Percentiles rank a stretch among this genome's conserved stretches.
phyloP scores from a whole-genome alignment of 2,329 filamentous ascomycete species.

The Trichophyton schoenleinii region DNA sequence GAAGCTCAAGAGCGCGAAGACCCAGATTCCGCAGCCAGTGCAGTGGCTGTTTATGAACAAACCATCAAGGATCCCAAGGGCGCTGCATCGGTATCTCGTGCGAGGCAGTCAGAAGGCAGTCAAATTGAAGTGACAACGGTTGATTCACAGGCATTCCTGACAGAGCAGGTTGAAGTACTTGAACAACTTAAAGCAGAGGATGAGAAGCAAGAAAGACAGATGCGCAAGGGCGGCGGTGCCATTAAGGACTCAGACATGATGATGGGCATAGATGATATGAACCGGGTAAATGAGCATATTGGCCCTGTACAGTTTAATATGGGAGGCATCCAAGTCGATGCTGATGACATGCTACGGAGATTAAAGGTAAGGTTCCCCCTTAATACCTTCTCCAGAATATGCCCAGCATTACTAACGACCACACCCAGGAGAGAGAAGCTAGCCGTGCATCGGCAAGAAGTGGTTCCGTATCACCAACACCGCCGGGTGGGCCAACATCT shows the following conservation, averaged over 20 bases:
- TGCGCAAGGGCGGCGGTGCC: constrained; percentile 17
- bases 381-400: constrained; percentile 4
- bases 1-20: constrained; percentile 18
- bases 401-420: neutral
- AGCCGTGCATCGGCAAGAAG: constrained; percentile 26
- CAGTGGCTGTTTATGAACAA: constrained; percentile 63
- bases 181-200: constrained; percentile 52
- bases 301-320: constrained; percentile 96
- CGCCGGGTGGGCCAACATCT: constrained; percentile 14
- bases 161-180: constrained; percentile 60
- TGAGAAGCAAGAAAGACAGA: constrained; percentile 28
- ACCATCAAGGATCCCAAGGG: constrained; percentile 64
- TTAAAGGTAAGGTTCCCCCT: constrained; percentile 50
- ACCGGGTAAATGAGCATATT: constrained; percentile 61
- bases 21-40: constrained; percentile 37
- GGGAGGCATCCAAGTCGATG: constrained; percentile 91
- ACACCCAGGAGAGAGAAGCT: constrained; percentile 32
- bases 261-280: constrained; percentile 26
- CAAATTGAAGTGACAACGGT: constrained; percentile 51
- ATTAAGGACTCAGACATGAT: constrained; percentile 26
- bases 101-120: constrained; percentile 29
- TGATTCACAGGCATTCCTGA: constrained; percentile 66
- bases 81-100: constrained; percentile 46
- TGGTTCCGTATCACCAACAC: constrained; percentile 21
- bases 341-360: constrained; percentile 80